Conservation (phyloP, 306 rosid species). For the Ceratonia siliqua region DNA sequence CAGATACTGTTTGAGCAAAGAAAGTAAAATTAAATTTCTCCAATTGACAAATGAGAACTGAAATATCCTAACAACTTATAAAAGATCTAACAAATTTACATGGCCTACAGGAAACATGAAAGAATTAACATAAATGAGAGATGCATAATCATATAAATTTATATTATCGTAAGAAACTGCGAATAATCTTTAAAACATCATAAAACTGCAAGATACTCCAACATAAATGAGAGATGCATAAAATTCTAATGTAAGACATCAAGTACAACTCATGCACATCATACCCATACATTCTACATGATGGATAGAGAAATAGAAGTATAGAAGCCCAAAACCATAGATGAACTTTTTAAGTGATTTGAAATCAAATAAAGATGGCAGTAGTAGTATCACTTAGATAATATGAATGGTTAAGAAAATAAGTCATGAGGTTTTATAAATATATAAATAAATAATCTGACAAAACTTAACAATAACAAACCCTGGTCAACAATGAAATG, state of each 20-base stretch:
- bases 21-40: neutral
- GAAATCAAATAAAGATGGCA: neutral
- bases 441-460: neutral
- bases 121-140: too few relatives aligned
- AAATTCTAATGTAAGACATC: neutral
- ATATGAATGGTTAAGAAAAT: neutral
- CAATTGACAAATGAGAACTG: neutral
- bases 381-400: too few relatives aligned
- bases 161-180: neutral
- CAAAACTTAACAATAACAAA: neutral
- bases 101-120: neutral
- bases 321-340: neutral
- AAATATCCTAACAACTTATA: neutral
- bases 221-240: neutral
- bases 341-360: neutral
- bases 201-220: neutral
- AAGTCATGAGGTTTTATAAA: neutral
- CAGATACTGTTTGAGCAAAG: neutral
- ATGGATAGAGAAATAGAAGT: neutral
- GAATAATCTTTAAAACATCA: neutral
- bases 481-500: neutral
- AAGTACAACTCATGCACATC: neutral
- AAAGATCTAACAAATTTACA: neutral
- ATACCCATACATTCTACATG: neutral
- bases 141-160: neutral